Evolutionary conservation across 495 filamentous ascomycete species (phyloP).

Genomic region (Penicillium coffeae): DNA sequence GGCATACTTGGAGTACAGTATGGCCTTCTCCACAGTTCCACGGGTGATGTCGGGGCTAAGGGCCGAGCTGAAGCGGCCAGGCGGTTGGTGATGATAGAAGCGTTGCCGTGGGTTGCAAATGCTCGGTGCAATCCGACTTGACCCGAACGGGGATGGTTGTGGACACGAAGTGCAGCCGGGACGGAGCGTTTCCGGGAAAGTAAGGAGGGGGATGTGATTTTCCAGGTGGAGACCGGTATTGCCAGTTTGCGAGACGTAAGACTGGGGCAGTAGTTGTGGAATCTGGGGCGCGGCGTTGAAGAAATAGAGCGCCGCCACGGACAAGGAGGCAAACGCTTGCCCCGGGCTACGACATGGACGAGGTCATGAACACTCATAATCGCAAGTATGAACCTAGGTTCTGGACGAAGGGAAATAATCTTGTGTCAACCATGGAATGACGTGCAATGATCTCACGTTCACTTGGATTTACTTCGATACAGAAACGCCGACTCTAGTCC

Average conservation of each 20-base stretch:
- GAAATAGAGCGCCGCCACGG: background rate
- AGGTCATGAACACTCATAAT: background rate
- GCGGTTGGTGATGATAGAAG: constrained; percentile 25
- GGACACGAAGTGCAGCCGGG: constrained; percentile 40
- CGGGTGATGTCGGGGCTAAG: constrained; percentile 42
- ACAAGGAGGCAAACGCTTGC: background rate
- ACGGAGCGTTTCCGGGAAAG: constrained; percentile 11
- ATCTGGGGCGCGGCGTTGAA: background rate
- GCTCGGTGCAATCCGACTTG: constrained; percentile 32
- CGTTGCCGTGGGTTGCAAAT: constrained; percentile 31
- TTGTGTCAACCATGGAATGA: constrained; percentile 17
- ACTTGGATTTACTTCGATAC: background rate
- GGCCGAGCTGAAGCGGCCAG: constrained; percentile 34
- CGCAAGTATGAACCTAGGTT: constrained; percentile 1
- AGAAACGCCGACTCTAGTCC: constrained; percentile 1
- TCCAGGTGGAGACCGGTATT: constrained; percentile 1
- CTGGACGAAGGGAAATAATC: background rate
- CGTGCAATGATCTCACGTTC: constrained; percentile 27
- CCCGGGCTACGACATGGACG: background rate
- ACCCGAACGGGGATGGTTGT: constrained; percentile 33
- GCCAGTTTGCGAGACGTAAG: background rate
- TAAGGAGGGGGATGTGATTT: constrained; percentile 2
- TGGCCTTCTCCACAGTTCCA: constrained; percentile 43
- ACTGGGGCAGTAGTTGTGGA: background rate
- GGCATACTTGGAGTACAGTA: constrained; percentile 28